These are phyloP conservation scores for Cryomyces minteri DNA, from an alignment of 495 filamentous ascomycete genomes.

Conservation along the genomic window DNA sequence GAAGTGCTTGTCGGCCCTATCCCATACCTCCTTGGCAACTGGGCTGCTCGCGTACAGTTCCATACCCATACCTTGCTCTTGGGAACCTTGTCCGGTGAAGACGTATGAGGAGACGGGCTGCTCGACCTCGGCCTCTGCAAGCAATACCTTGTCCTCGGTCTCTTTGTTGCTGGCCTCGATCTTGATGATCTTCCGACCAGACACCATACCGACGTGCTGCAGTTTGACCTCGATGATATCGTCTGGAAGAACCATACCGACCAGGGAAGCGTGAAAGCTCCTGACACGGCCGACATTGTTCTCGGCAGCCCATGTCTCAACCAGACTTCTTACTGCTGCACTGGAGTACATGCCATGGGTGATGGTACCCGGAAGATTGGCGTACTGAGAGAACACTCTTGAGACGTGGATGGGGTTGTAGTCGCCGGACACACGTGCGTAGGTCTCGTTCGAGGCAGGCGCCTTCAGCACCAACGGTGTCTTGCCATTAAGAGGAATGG, in stretches of 20 bases:
- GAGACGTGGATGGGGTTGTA: constrained; percentile 99
- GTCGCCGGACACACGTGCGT: constrained; percentile 91
- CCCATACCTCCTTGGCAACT: constrained; percentile 95
- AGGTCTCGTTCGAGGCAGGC: constrained; percentile 94
- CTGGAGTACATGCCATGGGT: constrained; percentile 99
- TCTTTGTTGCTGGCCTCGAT: constrained; percentile 88
- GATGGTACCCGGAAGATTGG: constrained; percentile 87
- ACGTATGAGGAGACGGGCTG: constrained; percentile 96
- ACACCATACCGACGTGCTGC: constrained; percentile 94
- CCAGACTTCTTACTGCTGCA: constrained; percentile 90
- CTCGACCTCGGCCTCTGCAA: constrained; percentile 94
- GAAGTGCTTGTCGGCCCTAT: constrained; percentile 92
- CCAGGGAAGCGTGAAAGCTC: constrained; percentile 85
- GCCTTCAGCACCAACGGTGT: constrained; percentile 70
- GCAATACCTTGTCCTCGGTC: constrained; percentile 83
- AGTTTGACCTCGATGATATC: constrained; percentile 86
- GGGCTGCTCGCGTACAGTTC: constrained; percentile 84
- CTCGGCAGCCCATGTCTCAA: constrained; percentile 97
- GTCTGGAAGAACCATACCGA: constrained; percentile 95
- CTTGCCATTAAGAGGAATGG: constrained; percentile 66
- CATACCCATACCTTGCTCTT: constrained; percentile 99
- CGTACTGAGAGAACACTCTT: constrained; percentile 86
- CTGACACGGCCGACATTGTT: constrained; percentile 95
- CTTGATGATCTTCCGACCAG: constrained; percentile 97
- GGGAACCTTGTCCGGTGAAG: constrained; percentile 94